A percentile compares a stretch with the other conserved stretches of the same genome.
Conservation (phyloP, 192 early-diverging fungal genomes). For the Rhizophagus clarus region DNA sequence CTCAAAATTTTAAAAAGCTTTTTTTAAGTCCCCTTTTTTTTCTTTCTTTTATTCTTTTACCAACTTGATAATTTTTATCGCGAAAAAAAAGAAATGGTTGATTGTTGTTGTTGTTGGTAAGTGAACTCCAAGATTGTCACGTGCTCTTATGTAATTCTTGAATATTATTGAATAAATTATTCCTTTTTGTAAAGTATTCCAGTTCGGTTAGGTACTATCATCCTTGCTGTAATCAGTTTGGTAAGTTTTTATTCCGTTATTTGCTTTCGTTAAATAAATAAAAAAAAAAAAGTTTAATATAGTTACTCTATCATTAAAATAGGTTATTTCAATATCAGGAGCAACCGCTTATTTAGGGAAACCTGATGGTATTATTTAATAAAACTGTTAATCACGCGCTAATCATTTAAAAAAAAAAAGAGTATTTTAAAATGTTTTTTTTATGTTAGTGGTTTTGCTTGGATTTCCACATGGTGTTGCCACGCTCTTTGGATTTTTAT, state of each 20-base stretch:
- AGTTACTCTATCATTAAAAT: background rate
- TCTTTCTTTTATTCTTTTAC: no score
- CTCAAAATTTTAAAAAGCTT: no score
- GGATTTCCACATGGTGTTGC: background rate
- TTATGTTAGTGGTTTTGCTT: background rate
- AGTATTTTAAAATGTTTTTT: no score
- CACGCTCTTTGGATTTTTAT: background rate
- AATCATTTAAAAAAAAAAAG: background rate
- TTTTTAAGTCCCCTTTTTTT: no score
- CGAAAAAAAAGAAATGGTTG: constrained; percentile 5
- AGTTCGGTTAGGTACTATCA: background rate
- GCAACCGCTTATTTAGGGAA: background rate
- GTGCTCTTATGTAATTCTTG: background rate
- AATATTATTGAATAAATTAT: no score
- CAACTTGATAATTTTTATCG: background rate
- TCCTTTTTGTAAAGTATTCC: background rate
- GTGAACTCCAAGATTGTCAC: background rate
- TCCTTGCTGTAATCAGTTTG: background rate
- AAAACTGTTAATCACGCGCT: background rate
- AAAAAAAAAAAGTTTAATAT: background rate
- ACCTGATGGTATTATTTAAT: background rate
- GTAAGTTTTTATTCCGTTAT: background rate
- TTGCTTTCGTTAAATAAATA: background rate
- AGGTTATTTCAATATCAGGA: background rate
- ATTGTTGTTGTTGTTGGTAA: constrained; percentile 3